Evolutionary conservation across 352 stramenopile species (phyloP).

Genomic region (Pythium aquatile): DNA sequence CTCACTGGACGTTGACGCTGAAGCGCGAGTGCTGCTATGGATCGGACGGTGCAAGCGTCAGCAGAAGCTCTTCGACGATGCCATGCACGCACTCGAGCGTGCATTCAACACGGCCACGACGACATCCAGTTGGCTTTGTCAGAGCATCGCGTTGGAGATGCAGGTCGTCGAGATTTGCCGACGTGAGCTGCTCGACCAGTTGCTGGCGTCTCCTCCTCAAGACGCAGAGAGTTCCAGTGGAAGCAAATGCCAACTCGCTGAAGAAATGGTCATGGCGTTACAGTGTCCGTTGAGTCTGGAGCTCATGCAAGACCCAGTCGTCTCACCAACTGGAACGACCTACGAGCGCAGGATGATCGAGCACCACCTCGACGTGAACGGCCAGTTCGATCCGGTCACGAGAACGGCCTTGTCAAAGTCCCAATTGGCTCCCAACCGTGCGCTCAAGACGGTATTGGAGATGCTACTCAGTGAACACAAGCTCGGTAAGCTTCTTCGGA

Average conservation of each 20-base stretch:
- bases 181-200: constrained; percentile 42
- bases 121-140: constrained; percentile 44
- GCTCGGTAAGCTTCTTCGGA: constrained; percentile 24
- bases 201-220: constrained; percentile 24
- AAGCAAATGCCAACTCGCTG: no score
- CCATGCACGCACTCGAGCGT: constrained; percentile 43
- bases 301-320: constrained; percentile 76
- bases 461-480: constrained; percentile 62
- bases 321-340: constrained; percentile 67
- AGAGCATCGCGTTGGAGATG: constrained; percentile 66
- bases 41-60: constrained; percentile 62
- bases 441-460: constrained; percentile 73
- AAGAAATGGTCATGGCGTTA: constrained; percentile 22
- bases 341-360: constrained; percentile 83
- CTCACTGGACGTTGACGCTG: constrained; percentile 19
- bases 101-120: constrained; percentile 49
- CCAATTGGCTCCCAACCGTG: constrained; percentile 65
- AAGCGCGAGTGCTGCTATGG: constrained; percentile 58
- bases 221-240: no score
- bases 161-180: constrained; percentile 50
- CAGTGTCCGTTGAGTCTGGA: constrained; percentile 73
- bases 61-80: constrained; percentile 48
- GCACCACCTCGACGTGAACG: constrained; percentile 66
- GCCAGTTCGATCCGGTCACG: constrained; percentile 71
- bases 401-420: constrained; percentile 50